Conservation (phyloP, 805 yeast species). For the Metschnikowia proteae region DNA sequence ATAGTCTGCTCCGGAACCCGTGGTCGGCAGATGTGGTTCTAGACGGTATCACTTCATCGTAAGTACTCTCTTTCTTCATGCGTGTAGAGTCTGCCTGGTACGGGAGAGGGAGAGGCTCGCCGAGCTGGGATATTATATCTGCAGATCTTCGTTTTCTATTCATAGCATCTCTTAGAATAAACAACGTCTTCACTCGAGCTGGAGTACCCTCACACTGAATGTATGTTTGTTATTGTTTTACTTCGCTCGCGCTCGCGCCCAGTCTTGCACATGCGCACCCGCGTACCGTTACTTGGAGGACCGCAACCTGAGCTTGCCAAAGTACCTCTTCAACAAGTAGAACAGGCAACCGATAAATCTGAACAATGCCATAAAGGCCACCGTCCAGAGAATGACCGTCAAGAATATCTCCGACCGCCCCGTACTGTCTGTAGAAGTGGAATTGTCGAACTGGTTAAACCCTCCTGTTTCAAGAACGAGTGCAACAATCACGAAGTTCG, state of each 20-base stretch:
- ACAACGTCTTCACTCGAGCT: background rate
- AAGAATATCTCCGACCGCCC: constrained; percentile 41
- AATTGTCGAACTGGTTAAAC: constrained; percentile 35
- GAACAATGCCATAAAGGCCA: constrained; percentile 57
- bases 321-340: constrained; percentile 42
- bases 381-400: constrained; percentile 57
- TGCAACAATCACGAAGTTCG: constrained; percentile 41
- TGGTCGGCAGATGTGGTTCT: background rate
- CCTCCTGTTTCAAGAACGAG: constrained; percentile 44
- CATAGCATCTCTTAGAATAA: constrained; percentile 13
- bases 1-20: background rate
- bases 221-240: background rate
- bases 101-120: constrained; percentile 37
- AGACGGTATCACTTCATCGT: background rate
- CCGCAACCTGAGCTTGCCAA: constrained; percentile 22
- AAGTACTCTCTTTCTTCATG: constrained; percentile 6
- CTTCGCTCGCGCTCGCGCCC: background rate
- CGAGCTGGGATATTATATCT: constrained; percentile 22
- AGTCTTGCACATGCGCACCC: background rate
- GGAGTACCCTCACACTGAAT: background rate
- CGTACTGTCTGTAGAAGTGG: constrained; percentile 25
- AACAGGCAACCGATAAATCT: constrained; percentile 51
- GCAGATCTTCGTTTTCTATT: constrained; percentile 15
- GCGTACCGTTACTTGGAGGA: background rate
- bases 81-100: constrained; percentile 19